Base-by-base conservation (phyloP, 192 early-diverging fungal genomes). In the Dimargaris xerosporica region DNA sequence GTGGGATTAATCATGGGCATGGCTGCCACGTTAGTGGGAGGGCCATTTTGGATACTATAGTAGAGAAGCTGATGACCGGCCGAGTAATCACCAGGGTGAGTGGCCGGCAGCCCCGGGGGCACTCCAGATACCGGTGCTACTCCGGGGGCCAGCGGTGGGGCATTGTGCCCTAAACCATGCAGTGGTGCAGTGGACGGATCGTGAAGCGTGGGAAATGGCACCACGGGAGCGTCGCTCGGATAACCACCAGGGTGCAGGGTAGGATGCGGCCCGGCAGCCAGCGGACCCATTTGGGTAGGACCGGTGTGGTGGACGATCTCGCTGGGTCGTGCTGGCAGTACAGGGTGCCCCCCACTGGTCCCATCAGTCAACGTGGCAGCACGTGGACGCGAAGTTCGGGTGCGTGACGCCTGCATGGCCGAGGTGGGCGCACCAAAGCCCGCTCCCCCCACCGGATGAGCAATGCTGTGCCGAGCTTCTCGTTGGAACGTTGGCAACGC, bases 381-480 rank as follows among this genome's bases (percentile, higher is more conserved):
- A 41, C 58, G 58, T 5, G 41, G 17, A 5, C 58, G 58, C 5
- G 16, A 13, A 19, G n/a, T 10, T 5, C 39, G 58, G 16, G n/a
- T 9, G 58, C n/a, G 25, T 1, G 54, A 28, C 10, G 7, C 19
- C 54, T n/a, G 31, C 5, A n/a, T 31, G 17, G 19, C 29, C n/a
- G 17, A 12, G 19, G 58, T 17, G 13, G 34, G 13, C 41, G 28
- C 50, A 21, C 50, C 50, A 10, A 21, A 19, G 13, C 28, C 23
- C 11, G 19, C 50, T 52, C 28, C 23, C 0, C n/a, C 23, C 34
- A 41, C 16, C 16, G 58, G 43, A 29, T 56, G 29, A 34, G 28
- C 58, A 34, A 44, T 23, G 43, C 58, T 60, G 15, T 44, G 58
- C 39, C 58, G 58, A n/a, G 34, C n/a, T 43, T 43, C 58, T 23